Percentiles rank a stretch among this genome's conserved stretches.
Evolutionary conservation across 2,329 filamentous ascomycete genomes (phyloP).

Genomic region (Drechslerella coelobrocha): DNA sequence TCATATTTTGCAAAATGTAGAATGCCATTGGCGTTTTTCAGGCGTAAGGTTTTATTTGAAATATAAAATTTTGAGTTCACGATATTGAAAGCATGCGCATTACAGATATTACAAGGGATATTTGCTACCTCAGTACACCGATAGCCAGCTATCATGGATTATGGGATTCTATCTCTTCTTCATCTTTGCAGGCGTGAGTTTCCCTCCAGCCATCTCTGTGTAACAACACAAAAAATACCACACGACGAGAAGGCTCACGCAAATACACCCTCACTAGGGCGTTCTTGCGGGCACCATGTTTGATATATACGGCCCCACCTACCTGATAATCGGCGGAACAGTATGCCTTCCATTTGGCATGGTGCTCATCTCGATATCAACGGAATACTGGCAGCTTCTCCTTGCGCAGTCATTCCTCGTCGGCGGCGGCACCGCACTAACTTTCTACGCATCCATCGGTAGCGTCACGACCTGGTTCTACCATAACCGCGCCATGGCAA

Average conservation of each 20-base stretch:
- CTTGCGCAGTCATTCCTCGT: constrained; percentile 38
- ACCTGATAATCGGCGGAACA: constrained; percentile 37
- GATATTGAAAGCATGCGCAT: not conserved
- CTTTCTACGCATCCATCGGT: constrained; percentile 45
- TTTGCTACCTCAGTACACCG: constrained; percentile 43
- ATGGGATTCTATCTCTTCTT: constrained; percentile 46
- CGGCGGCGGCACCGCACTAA: constrained; percentile 40
- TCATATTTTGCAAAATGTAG: not conserved
- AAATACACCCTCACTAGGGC: constrained; percentile 4
- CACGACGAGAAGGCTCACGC: not conserved
- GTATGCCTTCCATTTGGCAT: constrained; percentile 39
- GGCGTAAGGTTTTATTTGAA: constrained; percentile 19
- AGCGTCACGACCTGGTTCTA: constrained; percentile 49
- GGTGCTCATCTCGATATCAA: constrained; percentile 40
- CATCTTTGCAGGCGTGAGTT: constrained; percentile 41
- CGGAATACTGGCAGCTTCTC: constrained; percentile 44
- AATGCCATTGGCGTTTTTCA: constrained; percentile 48
- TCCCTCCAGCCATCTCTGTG: not conserved
- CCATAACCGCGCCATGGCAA: constrained; percentile 46
- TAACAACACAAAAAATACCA: not conserved
- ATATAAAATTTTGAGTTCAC: not conserved
- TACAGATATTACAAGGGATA: constrained; percentile 45
- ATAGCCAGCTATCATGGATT: constrained; percentile 48
- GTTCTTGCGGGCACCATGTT: constrained; percentile 41
- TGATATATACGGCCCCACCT: constrained; percentile 41